Conservation (phyloP, 768 basidiomycete species). For the Suillus hirtellus region DNA sequence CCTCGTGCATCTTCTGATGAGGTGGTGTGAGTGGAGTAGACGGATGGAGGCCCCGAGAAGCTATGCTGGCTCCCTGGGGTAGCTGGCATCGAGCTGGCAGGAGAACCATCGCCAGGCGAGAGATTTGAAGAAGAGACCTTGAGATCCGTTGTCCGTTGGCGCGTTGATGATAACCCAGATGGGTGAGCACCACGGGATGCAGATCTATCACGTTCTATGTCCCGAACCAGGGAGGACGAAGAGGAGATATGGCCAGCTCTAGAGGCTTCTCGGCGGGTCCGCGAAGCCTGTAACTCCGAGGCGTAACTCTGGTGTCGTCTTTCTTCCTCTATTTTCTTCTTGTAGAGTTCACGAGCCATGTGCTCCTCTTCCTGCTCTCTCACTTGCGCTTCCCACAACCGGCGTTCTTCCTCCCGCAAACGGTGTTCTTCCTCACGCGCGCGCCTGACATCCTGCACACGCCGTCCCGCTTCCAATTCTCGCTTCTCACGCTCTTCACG, state of each 20-base stretch:
- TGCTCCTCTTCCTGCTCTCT: constrained; percentile 53
- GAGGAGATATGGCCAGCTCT: constrained; percentile 44
- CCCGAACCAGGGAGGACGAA: constrained; percentile 21
- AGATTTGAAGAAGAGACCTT: constrained; percentile 35
- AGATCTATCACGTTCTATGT: constrained; percentile 36
- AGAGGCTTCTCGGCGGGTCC: constrained; percentile 58
- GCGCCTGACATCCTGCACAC: constrained; percentile 44
- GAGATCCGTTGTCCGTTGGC: constrained; percentile 49
- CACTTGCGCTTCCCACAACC: constrained; percentile 46
- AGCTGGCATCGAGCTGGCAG: constrained; percentile 48
- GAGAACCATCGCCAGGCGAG: constrained; percentile 45
- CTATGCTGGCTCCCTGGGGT: constrained; percentile 38
- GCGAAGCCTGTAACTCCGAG: constrained; percentile 62
- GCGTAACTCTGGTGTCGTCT: constrained; percentile 51
- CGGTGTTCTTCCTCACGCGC: constrained; percentile 44
- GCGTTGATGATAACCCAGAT: constrained; percentile 34
- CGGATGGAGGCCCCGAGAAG: constrained; percentile 54
- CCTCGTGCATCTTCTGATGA: constrained; percentile 59
- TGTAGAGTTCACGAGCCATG: constrained; percentile 36
- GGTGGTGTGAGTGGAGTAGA: constrained; percentile 52
- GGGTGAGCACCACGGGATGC: constrained; percentile 33
- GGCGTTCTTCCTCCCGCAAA: constrained; percentile 44
- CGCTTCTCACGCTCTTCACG: constrained; percentile 58
- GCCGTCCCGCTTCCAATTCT: constrained; percentile 43
- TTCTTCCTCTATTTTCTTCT: constrained; percentile 49